Percentiles rank a stretch among this genome's conserved stretches.
Evolutionary conservation across 2,329 filamentous ascomycete genomes (phyloP).

Genomic region (Aspergillus sojae): DNA sequence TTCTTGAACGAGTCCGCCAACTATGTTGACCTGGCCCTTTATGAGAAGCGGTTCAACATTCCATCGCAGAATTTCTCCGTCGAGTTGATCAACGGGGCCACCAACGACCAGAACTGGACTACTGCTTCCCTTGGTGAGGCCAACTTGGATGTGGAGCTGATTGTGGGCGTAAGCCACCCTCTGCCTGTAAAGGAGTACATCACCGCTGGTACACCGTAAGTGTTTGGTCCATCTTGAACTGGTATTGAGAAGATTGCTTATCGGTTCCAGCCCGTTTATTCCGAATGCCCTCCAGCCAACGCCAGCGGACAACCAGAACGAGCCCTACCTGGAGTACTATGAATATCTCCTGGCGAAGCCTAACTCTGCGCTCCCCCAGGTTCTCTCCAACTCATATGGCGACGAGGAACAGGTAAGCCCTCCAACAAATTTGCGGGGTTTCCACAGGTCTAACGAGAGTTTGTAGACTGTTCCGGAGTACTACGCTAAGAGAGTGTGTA

Average conservation of each 20-base stretch:
- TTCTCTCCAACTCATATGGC: constrained; percentile 68
- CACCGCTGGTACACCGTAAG: not conserved
- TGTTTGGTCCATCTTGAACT: not conserved
- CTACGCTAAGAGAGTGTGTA: constrained; percentile 65
- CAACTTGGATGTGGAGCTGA: constrained; percentile 63
- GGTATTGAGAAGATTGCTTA: constrained; percentile 14
- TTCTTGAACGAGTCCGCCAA: constrained; percentile 57
- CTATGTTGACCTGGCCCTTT: constrained; percentile 49
- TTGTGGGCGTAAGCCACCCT: constrained; percentile 58
- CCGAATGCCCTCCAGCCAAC: constrained; percentile 47
- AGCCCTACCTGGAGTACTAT: constrained; percentile 68
- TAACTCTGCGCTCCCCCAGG: constrained; percentile 57
- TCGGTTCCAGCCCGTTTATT: constrained; percentile 51
- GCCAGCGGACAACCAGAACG: constrained; percentile 57
- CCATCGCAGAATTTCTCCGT: constrained; percentile 38
- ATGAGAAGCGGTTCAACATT: constrained; percentile 45
- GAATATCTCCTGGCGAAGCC: constrained; percentile 58
- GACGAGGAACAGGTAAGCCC: constrained; percentile 56
- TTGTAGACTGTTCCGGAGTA: constrained; percentile 60
- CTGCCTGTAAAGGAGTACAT: constrained; percentile 39
- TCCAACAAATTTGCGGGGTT: not conserved
- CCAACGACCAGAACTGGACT: constrained; percentile 42
- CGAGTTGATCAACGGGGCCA: constrained; percentile 43
- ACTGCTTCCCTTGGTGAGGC: constrained; percentile 55
- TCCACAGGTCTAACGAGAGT: not conserved